Base-by-base conservation (phyloP, 1,284 basidiomycete genomes). In the Sporisorium reilianum region DNA sequence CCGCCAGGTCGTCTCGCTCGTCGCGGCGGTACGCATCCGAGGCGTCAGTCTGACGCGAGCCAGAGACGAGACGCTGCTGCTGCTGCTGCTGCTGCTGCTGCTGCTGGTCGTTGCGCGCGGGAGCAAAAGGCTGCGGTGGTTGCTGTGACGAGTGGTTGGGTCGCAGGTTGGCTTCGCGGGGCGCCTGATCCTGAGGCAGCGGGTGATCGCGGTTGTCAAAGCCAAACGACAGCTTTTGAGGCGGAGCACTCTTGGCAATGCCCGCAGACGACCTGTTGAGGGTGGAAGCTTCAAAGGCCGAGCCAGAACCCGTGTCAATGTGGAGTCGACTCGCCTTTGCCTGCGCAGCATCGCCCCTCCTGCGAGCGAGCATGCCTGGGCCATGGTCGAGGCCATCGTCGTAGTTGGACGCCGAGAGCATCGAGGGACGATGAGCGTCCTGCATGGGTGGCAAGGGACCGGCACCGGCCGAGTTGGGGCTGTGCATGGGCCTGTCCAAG, bases 301-400 rank as follows among this genome's bases (percentile, higher is more conserved):
- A 64, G 40, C 56, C 53, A 32, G 61, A 50, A 41, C 64, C 66
- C 0, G 74, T 74, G 58, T 81, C 75, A 45, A 84, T 77, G 64
- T 79, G 68, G 26, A 84, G 69, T 20, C 70, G 68, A 23, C 79
- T 78, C 9, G 76, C 80, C 50, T 82, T 83, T 25, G 79, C 79
- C 41, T 79, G 72, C 2, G 81, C 80, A 20, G 74, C 74, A 52
- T 82, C 73, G 45, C 79, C 81, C 30, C 82, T 64, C 23, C 82
- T 73, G 42, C 81, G 80, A 30, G 78, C 75, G 25, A 84, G 71
- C 59, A 75, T 64, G 41, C 66, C 62, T 0, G 63, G 52, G 28
- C 60, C 55, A 28, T 69, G 66, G 7, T 75, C 72, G 22, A 50
- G 55, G 40, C 57, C 49, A n/a, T 70, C 72, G 23, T 75, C 72